Percentiles rank a stretch among this genome's conserved stretches.
phyloP scores from a whole-genome alignment of 2,329 filamentous ascomycete genomes.

The Diaporthe ilicicola region DNA sequence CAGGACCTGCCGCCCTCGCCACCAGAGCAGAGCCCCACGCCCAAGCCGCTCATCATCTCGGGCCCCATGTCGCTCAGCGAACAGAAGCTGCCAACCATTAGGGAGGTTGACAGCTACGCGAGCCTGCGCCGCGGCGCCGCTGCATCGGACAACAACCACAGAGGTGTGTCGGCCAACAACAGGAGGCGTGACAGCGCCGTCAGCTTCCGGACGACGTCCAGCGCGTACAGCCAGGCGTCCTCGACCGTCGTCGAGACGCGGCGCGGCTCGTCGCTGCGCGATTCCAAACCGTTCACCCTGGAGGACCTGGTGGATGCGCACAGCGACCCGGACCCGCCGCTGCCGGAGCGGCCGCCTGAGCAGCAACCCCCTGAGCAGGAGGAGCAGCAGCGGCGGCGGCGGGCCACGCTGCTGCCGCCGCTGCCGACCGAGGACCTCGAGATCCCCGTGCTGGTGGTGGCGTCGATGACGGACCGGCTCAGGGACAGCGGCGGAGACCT shows the following conservation, averaged over 20 bases:
- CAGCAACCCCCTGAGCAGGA: background rate
- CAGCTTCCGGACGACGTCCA: constrained; percentile 2
- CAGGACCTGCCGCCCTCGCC: background rate
- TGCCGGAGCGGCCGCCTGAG: background rate
- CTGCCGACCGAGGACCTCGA: background rate
- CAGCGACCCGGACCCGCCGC: background rate
- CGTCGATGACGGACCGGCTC: constrained; percentile 22
- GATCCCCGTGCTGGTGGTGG: constrained; percentile 24
- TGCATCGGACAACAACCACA: background rate
- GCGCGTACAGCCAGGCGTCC: constrained; percentile 21
- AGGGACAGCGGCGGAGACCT: constrained; percentile 17
- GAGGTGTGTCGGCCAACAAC: background rate
- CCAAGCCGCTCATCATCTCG: background rate
- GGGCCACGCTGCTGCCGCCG: background rate
- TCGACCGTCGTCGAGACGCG: constrained; percentile 2
- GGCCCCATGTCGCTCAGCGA: background rate
- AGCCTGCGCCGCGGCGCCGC: background rate
- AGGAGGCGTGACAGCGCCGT: constrained; percentile 4
- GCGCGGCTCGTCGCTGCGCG: background rate
- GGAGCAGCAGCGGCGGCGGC: background rate
- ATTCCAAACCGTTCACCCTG: background rate
- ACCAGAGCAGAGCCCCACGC: background rate
- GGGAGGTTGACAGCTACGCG: constrained; percentile 16
- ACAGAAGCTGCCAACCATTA: constrained; percentile 18
- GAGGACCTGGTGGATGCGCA: background rate